Evolutionary conservation across 148 eudicot species (phyloP).

Genomic region (Talinum fruticosum): DNA sequence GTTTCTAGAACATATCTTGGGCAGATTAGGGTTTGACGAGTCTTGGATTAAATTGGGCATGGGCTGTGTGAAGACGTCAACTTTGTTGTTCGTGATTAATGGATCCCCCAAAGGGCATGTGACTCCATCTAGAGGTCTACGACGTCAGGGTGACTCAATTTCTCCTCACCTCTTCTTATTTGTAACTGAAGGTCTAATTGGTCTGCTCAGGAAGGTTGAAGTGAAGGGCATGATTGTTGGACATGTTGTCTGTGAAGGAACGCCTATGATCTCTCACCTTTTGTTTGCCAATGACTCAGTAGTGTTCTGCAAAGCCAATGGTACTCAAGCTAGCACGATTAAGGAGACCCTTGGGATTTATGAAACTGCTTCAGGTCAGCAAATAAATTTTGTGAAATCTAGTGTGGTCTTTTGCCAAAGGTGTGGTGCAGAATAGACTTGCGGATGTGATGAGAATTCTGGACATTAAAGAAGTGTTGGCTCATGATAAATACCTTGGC

Average conservation of each 20-base stretch:
- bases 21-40: background rate
- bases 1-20: background rate
- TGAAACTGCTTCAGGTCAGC: no score
- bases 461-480: no score
- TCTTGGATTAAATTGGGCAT: background rate
- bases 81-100: background rate
- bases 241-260: background rate
- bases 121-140: background rate
- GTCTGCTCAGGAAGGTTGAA: background rate
- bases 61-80: background rate
- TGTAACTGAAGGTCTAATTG: background rate
- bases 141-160: background rate
- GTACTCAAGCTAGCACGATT: no score
- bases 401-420: no score
- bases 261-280: no score
- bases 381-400: no score
- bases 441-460: no score
- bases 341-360: no score
- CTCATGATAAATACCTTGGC: no score
- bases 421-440: no score
- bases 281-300: no score
- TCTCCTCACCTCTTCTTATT: background rate
- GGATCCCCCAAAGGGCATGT: background rate
- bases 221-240: background rate
- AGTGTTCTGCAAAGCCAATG: no score